These are phyloP conservation scores for Tubosaeta sp. DNA, from an alignment of 768 basidiomycete genomes.

Conservation along the genomic window DNA sequence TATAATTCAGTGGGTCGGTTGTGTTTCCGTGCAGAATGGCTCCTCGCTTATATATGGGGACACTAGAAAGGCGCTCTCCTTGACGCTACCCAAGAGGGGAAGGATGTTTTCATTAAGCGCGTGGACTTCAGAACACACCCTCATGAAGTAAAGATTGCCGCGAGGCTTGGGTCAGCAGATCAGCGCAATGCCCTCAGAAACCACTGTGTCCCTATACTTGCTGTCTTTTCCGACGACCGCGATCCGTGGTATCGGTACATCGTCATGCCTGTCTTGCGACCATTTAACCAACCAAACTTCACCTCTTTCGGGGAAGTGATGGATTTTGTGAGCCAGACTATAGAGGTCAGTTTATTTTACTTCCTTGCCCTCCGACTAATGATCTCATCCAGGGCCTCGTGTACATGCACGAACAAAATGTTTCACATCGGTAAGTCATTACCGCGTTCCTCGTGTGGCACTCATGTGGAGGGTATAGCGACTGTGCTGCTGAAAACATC, in stretches of 20 bases:
- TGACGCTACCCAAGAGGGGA: slow-evolving; percentile 11
- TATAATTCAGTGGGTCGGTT: slow-evolving; percentile 10
- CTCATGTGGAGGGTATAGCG: slow-evolving; percentile 13
- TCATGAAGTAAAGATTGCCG: slow-evolving; percentile 5
- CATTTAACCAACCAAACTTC: slow-evolving; percentile 22
- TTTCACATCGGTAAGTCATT: slow-evolving; percentile 33
- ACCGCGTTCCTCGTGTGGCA: no score
- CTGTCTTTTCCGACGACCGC: slow-evolving; percentile 9
- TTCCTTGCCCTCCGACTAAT: no score
- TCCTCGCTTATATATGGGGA: not conserved
- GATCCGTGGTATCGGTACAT: slow-evolving; percentile 18
- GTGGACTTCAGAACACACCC: slow-evolving; percentile 1
- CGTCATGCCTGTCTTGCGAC: slow-evolving; percentile 27
- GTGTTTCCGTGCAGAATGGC: not conserved
- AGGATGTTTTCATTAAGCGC: slow-evolving; percentile 14
- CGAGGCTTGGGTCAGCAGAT: not conserved
- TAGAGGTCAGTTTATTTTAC: slow-evolving; percentile 26
- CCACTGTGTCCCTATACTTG: slow-evolving; percentile 22
- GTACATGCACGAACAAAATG: slow-evolving; percentile 33
- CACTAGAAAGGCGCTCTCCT: slow-evolving; percentile 2
- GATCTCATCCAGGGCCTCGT: slow-evolving; percentile 26
- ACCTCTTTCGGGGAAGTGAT: slow-evolving; percentile 28
- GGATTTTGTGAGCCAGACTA: slow-evolving; percentile 25
- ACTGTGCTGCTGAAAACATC: slow-evolving; percentile 28
- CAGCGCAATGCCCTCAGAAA: slow-evolving; percentile 18